phyloP scores from a whole-genome alignment of 192 early-diverging fungal species.

The Gamsiella multidivaricata region DNA sequence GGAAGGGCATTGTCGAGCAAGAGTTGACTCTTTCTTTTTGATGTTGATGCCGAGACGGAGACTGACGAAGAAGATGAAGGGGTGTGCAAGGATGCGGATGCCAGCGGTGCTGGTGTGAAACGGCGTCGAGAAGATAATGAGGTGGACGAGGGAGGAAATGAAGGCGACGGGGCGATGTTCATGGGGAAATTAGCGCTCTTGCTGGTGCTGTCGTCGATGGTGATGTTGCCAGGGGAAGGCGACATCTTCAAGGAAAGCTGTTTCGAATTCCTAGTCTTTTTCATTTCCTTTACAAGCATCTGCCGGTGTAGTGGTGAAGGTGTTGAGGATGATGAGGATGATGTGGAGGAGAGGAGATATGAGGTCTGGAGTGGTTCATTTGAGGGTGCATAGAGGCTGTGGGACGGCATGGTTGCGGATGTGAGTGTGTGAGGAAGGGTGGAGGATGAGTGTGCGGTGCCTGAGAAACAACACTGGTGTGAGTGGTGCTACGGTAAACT shows the following conservation, averaged over 20 bases:
- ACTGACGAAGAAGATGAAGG: background rate
- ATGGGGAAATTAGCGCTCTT: background rate
- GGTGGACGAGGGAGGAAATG: slow-evolving; percentile 17
- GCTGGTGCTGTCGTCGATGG: slow-evolving; percentile 4
- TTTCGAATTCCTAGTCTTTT: slow-evolving; percentile 40
- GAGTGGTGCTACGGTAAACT: no score
- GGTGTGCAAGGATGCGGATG: slow-evolving; percentile 16
- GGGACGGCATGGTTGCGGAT: slow-evolving; percentile 16
- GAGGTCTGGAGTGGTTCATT: slow-evolving; percentile 1
- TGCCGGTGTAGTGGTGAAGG: slow-evolving; percentile 36
- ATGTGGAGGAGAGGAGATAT: slow-evolving; percentile 5
- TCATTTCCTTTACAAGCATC: slow-evolving; percentile 19
- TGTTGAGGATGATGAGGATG: slow-evolving; percentile 13
- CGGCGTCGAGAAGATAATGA: slow-evolving; percentile 32
- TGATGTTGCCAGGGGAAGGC: slow-evolving; percentile 14
- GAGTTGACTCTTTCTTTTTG: slow-evolving; percentile 39
- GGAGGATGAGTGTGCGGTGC: background rate
- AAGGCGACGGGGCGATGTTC: slow-evolving; percentile 24
- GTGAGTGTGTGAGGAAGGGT: slow-evolving; percentile 9
- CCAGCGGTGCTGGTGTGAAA: slow-evolving; percentile 36
- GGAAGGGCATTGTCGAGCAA: slow-evolving; percentile 46
- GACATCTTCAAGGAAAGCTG: slow-evolving; percentile 39
- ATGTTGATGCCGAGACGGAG: background rate
- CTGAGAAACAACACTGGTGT: no score
- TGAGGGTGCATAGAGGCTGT: slow-evolving; percentile 10